A percentile compares a stretch with the other conserved stretches of the same genome.
phyloP scores from a whole-genome alignment of 768 basidiomycete genomes.

The Hebeloma cylindrosporum region DNA sequence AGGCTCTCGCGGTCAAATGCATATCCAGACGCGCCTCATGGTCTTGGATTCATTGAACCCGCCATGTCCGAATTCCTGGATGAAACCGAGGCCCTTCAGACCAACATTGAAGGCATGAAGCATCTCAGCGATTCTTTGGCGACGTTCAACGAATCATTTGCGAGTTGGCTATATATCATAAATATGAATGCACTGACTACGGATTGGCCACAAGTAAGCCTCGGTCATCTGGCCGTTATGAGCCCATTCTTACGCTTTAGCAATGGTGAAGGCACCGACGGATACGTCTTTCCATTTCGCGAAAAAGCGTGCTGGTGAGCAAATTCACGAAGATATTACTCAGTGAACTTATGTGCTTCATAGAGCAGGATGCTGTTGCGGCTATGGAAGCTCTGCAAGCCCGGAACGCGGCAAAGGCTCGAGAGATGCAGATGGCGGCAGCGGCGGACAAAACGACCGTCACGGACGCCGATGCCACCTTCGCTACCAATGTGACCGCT shows the following conservation, averaged over 20 bases:
- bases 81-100: constrained; percentile 78
- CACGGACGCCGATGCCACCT: constrained; percentile 42
- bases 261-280: constrained; percentile 50
- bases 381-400: constrained; percentile 54
- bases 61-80: constrained; percentile 85
- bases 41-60: constrained; percentile 82
- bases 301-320: constrained; percentile 57
- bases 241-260: constrained; percentile 12
- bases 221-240: not conserved
- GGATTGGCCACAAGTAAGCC: constrained; percentile 82
- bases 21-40: constrained; percentile 75
- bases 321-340: not conserved
- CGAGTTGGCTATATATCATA: constrained; percentile 88
- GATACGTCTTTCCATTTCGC: constrained; percentile 61
- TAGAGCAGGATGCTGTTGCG: constrained; percentile 61
- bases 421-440: constrained; percentile 33
- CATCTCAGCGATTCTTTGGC: constrained; percentile 72
- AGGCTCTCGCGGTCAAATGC: constrained; percentile 77
- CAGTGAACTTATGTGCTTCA: not conserved
- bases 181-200: constrained; percentile 95
- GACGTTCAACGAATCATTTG: constrained; percentile 91
- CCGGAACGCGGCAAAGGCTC: constrained; percentile 31
- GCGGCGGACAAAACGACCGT: constrained; percentile 40
- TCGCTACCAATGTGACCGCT: constrained; percentile 40
- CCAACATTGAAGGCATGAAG: constrained; percentile 72